Evolutionary conservation across 495 filamentous ascomycete species (phyloP).

Genomic region (Saxispiralis lemnorum): DNA sequence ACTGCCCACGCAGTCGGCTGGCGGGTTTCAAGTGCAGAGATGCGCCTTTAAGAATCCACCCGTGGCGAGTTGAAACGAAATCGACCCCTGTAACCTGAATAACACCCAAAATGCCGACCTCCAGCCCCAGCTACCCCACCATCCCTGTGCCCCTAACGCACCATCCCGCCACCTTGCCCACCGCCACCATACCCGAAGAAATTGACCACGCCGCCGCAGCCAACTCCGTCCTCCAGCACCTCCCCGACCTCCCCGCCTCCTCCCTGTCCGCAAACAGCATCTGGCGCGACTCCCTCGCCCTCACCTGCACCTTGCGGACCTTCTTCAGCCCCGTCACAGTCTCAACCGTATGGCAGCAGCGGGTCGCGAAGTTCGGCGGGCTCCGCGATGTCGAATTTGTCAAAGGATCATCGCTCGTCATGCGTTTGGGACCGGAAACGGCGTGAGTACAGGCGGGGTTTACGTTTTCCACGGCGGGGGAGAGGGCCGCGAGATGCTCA

Average conservation of each 20-base stretch:
- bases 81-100: too few relatives aligned
- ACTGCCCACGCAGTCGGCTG: too few relatives aligned
- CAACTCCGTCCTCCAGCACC: background rate
- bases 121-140: background rate
- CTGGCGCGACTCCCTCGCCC: slow-evolving; percentile 16
- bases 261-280: slow-evolving; percentile 8
- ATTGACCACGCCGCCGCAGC: slow-evolving; percentile 2
- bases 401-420: background rate
- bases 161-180: slow-evolving; percentile 9
- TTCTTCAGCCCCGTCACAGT: slow-evolving; percentile 7
- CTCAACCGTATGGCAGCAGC: slow-evolving; percentile 1
- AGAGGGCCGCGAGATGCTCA: background rate
- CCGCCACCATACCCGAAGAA: slow-evolving; percentile 5
- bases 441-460: slow-evolving; percentile 4
- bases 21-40: too few relatives aligned
- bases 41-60: too few relatives aligned
- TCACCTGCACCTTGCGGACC: slow-evolving; percentile 19
- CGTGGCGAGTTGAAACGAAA: too few relatives aligned
- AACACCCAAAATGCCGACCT: too few relatives aligned
- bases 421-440: background rate
- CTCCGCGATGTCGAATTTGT: background rate
- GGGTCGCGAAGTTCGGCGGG: background rate
- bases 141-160: background rate
- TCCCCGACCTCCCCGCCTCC: slow-evolving; percentile 1
- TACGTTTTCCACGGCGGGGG: slow-evolving; percentile 1